Conservation (phyloP, 1,284 basidiomycete species). For the Psilocybe mexicana region DNA sequence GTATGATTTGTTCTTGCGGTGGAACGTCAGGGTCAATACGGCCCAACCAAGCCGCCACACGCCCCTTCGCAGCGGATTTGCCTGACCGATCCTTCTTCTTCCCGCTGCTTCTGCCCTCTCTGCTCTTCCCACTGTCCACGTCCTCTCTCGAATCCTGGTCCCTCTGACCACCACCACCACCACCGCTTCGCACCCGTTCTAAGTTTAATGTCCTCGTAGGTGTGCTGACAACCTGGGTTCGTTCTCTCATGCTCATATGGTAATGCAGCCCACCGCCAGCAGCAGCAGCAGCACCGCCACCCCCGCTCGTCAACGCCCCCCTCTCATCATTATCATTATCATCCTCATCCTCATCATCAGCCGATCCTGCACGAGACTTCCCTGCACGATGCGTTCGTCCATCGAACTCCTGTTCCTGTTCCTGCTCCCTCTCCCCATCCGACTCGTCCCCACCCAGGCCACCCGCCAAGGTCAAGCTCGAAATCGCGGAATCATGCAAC, state of each 20-base stretch:
- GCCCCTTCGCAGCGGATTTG: constrained; percentile 55
- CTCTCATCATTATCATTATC: constrained; percentile 25
- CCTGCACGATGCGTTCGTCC: constrained; percentile 50
- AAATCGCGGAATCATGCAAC: constrained; percentile 70
- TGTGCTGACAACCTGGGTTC: constrained; percentile 22
- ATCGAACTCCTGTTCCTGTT: constrained; percentile 23
- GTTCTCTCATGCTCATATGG: constrained; percentile 27
- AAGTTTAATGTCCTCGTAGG: constrained; percentile 11
- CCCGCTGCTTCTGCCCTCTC: constrained; percentile 21
- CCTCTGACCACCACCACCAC: constrained; percentile 15
- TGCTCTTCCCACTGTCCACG: constrained; percentile 21
- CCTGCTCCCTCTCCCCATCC: constrained; percentile 6
- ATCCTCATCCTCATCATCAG: too few species aligned
- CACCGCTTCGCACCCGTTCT: constrained; percentile 19
- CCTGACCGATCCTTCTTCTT: constrained; percentile 28
- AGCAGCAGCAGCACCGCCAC: neutral
- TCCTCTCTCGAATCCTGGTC: constrained; percentile 18
- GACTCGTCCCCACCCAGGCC: constrained; percentile 25
- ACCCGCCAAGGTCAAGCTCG: constrained; percentile 69
- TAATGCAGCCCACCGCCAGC: constrained; percentile 21
- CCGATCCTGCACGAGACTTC: constrained; percentile 36
- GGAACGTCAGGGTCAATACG: constrained; percentile 55
- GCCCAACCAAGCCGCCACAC: constrained; percentile 78
- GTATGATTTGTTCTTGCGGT: constrained; percentile 40
- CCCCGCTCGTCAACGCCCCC: constrained; percentile 21